Base-by-base conservation (phyloP, 345 rosid genomes). In the Cochlearia excelsa region DNA sequence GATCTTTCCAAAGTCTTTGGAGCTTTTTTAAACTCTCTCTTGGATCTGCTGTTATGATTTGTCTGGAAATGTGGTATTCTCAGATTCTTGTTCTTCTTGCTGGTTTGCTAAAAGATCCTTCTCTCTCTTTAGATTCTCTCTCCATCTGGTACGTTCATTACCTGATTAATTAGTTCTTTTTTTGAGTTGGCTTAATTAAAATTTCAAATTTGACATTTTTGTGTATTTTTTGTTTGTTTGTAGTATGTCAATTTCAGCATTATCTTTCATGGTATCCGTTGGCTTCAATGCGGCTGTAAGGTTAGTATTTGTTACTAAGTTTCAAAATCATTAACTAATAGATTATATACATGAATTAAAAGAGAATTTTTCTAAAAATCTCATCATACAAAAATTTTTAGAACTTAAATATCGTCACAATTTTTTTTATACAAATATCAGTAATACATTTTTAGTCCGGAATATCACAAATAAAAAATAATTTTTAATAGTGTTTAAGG, bases 221-320 rank as follows among this genome's bases (percentile, higher is more conserved):
- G 31, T 57, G 7, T 57, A 10, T 41, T 26, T 26, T 9, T 26
- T 61, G 35, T n/a, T 1, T 3, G 11, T 46, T 11, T 6, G 77
- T 79, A 86, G 94, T 67, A 74, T 79, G 85, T 61, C 82, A 1
- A 62, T 89, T 67, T 45, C 52, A 5, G 89, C 87, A 9, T 31
- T 81, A 55, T 11, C 81, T 40, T 83, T 85, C 62, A 90, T 83
- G 89, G 81, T 90, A n/a, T 81, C 97, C 0, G 81, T 84, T 9
- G 97, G 97, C 11, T 90, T 90, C 76, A 90, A 87, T 49, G 95
- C 97, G 3, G 95, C 95, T 48, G 94, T 82, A 51, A 87, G 97
- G 95, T 87, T 75, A 28, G 71, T 40, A 33, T 23, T 9, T 1
- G n/a, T n/a, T n/a, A n/a, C n/a, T n/a, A n/a, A n/a, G n/a, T n/a